Base-by-base conservation (phyloP, 371 early-diverging fungal species). In the Mucor indicus region DNA sequence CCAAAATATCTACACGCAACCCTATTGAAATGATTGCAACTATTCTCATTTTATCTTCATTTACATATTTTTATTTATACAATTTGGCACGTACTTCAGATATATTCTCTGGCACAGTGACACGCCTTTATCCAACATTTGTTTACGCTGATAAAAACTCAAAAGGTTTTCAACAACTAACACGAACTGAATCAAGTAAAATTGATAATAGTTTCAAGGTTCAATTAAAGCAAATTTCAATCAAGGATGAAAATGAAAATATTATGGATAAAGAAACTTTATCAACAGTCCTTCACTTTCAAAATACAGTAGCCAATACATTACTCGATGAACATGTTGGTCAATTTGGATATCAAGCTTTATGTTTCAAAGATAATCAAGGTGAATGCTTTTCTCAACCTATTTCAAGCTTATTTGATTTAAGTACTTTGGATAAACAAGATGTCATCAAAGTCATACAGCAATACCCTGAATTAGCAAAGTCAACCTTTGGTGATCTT, bases 1-100 rank as follows among this genome's bases (percentile, higher is more conserved):
- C 65, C 15, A 57, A 53, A 32, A 29, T 75, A 5, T 61, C 75
- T 0, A 59, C 69, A 36, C 67, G 72, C 12, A 83, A 85, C 62
- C 92, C 92, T 23, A 88, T 93, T 48, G 93, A 93, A 69, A 85
- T 83, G 64, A 89, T 93, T 52, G 82, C 84, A 41, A 66, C 79
- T 50, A 83, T 82, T 50, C 67, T 90, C 40, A 75, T 91, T 31
- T 51, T 88, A 24, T 87, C 90, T 7, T 83, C 87, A 12, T 84
- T 83, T 53, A 75, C 80, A 37, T 90, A 89, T 62, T 84, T 91
- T 54, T 84, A 84, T 24, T 72, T 92, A 19, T 85, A 91, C 71
- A 83, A 87, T 64, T 68, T 81, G 23, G 78, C 87, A 37, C 72
- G 81, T 41, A 80, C 85, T 24, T 84, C 89, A 24, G 85, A 81